Base-by-base conservation (phyloP, 495 filamentous ascomycete species). In the Penicillium cataractarum region DNA sequence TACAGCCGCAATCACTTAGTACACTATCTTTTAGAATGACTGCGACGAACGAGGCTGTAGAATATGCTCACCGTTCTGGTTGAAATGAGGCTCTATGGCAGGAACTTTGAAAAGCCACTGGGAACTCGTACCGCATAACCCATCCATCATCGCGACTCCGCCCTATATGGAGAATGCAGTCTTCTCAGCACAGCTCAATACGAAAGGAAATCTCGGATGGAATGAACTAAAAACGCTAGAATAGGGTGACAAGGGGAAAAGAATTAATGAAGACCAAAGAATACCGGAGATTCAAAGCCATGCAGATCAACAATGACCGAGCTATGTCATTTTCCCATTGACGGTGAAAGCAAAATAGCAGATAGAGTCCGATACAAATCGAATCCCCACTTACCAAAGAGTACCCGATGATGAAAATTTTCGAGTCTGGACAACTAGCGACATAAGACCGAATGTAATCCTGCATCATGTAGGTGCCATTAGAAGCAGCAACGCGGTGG, bases 51-150 rank as follows among this genome's bases (percentile, higher is more conserved):
- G 3, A 48, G 21, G 4, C 12, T 26, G 3, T 26, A 17, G 44
- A 12, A 7, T 15, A 26, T 19, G n/a, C 57, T 49, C 62, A 71
- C 71, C 63, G 48, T 51, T 67, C 10, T 44, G 32, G 58, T 61
- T 69, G 48, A 66, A 74, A 10, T 32, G 32, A 22, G 57, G 64
- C 46, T 67, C 60, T 27, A 74, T 49, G 10, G 64, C 62, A 3
- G 54, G 19, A 31, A 74, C 65, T 7, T 49, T 37, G 26, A 46
- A 33, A 0, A 74, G 57, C 60, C 66, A 64, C 21, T 67, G 22
- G 24, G 67, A 62, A 50, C 71, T 71, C n/a, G 69, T 69, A 19
- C 71, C 71, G 27, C 71, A 74, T n/a, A 74, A 56, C 7, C 61
- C 69, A 35, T 71, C 66, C 70, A 75, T 72, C 63, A 71, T 52